A percentile compares a stretch with the other conserved stretches of the same genome.
phyloP scores from a whole-genome alignment of 441 rosid genomes.

The Adansonia gregorii region DNA sequence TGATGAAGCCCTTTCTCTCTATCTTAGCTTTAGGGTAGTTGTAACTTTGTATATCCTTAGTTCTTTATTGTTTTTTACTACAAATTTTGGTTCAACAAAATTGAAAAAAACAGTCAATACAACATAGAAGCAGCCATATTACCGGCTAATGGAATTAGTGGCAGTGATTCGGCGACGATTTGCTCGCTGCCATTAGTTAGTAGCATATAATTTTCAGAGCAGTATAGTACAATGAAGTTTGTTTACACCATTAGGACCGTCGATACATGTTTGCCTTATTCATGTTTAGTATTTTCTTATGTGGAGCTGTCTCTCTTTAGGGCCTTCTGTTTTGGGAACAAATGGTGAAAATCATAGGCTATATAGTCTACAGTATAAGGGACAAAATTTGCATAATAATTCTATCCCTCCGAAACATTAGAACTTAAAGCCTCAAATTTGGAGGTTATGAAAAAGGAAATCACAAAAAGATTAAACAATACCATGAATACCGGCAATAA shows the following conservation, averaged over 20 bases:
- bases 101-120: not conserved
- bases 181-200: slow-evolving; percentile 2
- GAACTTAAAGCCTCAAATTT: no score
- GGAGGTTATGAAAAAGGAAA: no score
- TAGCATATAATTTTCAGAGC: not conserved
- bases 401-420: no score
- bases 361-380: not conserved
- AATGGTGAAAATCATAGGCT: not conserved
- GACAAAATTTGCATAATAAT: not conserved
- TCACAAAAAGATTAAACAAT: no score
- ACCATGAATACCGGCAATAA: no score
- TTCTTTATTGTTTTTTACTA: not conserved
- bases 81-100: not conserved
- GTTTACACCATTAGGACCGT: not conserved
- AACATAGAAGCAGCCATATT: slow-evolving; percentile 3
- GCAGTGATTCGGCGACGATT: not conserved
- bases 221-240: no score
- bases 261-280: not conserved
- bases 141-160: not conserved
- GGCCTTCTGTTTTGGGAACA: no score
- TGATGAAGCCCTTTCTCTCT: not conserved
- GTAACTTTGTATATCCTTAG: not conserved
- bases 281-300: not conserved
- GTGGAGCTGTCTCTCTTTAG: no score
- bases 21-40: not conserved